Evolutionary conservation across 495 filamentous ascomycete species (phyloP), one percentile per base, ranked within the genome.

Genomic region (Aspergillus ostianus): DNA sequence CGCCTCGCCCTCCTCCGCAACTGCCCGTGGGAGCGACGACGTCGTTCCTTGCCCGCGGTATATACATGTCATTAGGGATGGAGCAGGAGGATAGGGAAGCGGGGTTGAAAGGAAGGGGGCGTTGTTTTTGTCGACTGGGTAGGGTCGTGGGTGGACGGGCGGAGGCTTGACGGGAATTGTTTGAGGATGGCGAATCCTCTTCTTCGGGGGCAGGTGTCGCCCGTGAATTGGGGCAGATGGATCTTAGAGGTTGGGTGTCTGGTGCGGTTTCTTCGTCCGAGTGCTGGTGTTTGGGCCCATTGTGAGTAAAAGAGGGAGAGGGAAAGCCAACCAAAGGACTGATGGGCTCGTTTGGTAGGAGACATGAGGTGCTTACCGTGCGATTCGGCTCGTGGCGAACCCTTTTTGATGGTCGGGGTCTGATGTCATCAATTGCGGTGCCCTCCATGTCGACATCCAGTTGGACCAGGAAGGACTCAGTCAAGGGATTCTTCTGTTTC

Each of bases 381-480:
- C 36, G 36, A 41, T 1, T 41, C 10, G 36, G 36, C 10, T 6
- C 36, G 36, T 12, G 36, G 13, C 36, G 36, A 17, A 41, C 15
- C 6, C 15, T 41, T 17, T 41, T 41, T 12, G 13, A 41, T 23
- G 47, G 47, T 26, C 53, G 23, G 49, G 13, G 54, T 23, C 60
- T 57, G 49, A 63, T 50, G 26, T 65, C 58, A 23, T 51, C 68
- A 26, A 82, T 68, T 12, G 73, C 72, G n/a, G 71, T 79, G 7
- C 88, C 87, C 67, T 93, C 89, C 2, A 97, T 82, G 66, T 99
- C 94, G 9, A 97, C 87, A 67, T 97, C 91, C 5, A 99, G 78
- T 73, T 98, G 94, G 23, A 93, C 88, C 36, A 98, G 77, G 79
- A 99, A 99, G 0, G 93, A 97, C 67, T 97, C 93, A 0, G 93